These are phyloP conservation scores for Aspergillus biplanus DNA, from an alignment of 495 filamentous ascomycete genomes.

Conservation along the genomic window DNA sequence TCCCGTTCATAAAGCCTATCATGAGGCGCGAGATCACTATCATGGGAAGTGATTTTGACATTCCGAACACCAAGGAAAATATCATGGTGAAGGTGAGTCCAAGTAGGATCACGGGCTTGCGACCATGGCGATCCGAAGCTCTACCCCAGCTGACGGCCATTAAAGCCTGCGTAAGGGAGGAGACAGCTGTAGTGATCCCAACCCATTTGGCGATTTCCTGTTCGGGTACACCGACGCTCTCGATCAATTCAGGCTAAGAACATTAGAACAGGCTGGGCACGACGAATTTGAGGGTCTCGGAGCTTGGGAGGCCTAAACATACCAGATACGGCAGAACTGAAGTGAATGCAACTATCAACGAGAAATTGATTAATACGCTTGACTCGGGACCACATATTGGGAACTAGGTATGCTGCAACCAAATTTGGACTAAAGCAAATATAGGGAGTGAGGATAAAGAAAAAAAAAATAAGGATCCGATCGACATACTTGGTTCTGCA, in stretches of 20 bases:
- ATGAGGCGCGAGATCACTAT: conserved; percentile 70
- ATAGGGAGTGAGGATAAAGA: background rate
- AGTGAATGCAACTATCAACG: conserved; percentile 65
- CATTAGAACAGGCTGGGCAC: background rate
- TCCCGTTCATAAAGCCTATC: conserved; percentile 74
- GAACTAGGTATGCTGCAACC: no score
- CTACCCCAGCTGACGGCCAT: conserved; percentile 83
- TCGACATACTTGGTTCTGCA: conserved; percentile 68
- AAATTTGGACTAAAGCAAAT: no score
- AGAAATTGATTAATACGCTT: background rate
- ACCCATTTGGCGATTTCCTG: conserved; percentile 79
- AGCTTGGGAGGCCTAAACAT: conserved; percentile 19
- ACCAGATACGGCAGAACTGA: conserved; percentile 86
- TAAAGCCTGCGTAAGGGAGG: conserved; percentile 70
- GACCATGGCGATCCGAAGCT: conserved; percentile 70
- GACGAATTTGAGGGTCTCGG: background rate
- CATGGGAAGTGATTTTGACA: conserved; percentile 73
- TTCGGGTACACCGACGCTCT: conserved; percentile 72
- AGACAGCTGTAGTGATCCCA: conserved; percentile 70
- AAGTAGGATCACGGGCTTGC: conserved; percentile 74
- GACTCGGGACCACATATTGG: no score
- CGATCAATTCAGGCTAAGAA: conserved; percentile 75
- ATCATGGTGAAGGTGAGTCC: conserved; percentile 75
- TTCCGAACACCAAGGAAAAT: conserved; percentile 72
- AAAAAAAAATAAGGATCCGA: conserved; percentile 1